Evolutionary conservation across 306 rosid genomes (phyloP), one percentile per base, ranked within the genome.

Genomic region (Fragaria nilgerrensis): DNA sequence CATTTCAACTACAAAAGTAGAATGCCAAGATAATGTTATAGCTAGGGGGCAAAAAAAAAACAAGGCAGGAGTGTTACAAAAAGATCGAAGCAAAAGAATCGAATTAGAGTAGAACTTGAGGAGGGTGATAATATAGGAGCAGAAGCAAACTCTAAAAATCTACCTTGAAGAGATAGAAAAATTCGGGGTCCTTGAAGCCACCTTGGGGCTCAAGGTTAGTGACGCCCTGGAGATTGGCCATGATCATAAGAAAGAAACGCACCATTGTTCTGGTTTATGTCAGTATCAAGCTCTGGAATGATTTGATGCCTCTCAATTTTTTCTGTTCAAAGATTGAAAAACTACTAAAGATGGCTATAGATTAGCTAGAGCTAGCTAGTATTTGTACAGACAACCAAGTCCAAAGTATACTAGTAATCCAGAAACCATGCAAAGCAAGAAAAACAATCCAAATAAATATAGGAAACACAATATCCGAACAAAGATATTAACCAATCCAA

Each of bases 191-290:
- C 29, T 92, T 90, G 85, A 90, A 88, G 63, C 98, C 96, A 71
- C 77, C 95, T 75, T 92, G 91, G 8, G 98, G 98, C 87, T 92
- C 85, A 68, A 94, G 95, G 80, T 88, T 74, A 20, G 95, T 89
- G 66, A 94, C 93, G 69, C 90, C 87, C 73, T 94, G 95, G 48
- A 94, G 96, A 3, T 89, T 89, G 5, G 89, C 95, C 17, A 69
- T 75, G 83, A 94, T 90, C 95, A 65, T 82, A 62, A 94, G 85
- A 85, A 82, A 41, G 78, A 56, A 90, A 66, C 84, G 86, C 95
- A 92, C 98, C 96, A 94, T 92, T 71, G 43, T 1, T 52, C 23
- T 14, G 67, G 16, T 61, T n/a, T 17, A 22, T 9, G 58, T 52
- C 58, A 19, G 5, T 14, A 14, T 48, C 20, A 48, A 48, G 53